These are phyloP conservation scores for Prunus campanulata DNA, from an alignment of 306 rosid genomes.

Conservation along the genomic window DNA sequence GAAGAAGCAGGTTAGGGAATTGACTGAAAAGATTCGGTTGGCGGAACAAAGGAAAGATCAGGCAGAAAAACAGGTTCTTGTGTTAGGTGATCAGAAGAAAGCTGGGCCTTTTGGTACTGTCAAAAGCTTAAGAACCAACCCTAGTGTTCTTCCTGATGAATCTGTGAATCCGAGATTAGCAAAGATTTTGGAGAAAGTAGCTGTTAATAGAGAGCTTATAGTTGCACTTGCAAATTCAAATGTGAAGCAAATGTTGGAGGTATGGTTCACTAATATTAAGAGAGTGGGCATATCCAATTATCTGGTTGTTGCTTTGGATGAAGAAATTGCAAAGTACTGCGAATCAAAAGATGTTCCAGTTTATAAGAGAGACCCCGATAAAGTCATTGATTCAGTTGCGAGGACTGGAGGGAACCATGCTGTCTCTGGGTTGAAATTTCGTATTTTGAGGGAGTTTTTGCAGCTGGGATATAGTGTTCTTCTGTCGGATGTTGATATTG, in stretches of 20 bases:
- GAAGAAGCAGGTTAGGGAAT: constrained; percentile 57
- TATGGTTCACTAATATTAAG: constrained; percentile 80
- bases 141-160: constrained; percentile 67
- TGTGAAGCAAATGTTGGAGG: constrained; percentile 78
- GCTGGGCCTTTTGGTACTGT: constrained; percentile 86
- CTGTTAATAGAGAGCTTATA: constrained; percentile 66
- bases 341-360: constrained; percentile 64
- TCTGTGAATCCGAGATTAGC: constrained; percentile 84
- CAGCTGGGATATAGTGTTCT: constrained; percentile 90
- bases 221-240: constrained; percentile 87
- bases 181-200: constrained; percentile 69
- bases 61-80: constrained; percentile 75
- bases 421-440: constrained; percentile 80
- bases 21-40: constrained; percentile 57
- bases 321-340: constrained; percentile 51
- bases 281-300: constrained; percentile 72
- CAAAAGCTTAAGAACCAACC: constrained; percentile 70
- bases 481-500: constrained; percentile 91
- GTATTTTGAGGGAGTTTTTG: constrained; percentile 79
- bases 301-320: constrained; percentile 83
- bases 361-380: constrained; percentile 73
- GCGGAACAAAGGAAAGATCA: constrained; percentile 83
- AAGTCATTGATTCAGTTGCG: constrained; percentile 54
- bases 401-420: constrained; percentile 74
- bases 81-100: constrained; percentile 59